Conservation (phyloP, 2,329 filamentous ascomycete genomes). For the Thermothelomyces thermophilus region DNA sequence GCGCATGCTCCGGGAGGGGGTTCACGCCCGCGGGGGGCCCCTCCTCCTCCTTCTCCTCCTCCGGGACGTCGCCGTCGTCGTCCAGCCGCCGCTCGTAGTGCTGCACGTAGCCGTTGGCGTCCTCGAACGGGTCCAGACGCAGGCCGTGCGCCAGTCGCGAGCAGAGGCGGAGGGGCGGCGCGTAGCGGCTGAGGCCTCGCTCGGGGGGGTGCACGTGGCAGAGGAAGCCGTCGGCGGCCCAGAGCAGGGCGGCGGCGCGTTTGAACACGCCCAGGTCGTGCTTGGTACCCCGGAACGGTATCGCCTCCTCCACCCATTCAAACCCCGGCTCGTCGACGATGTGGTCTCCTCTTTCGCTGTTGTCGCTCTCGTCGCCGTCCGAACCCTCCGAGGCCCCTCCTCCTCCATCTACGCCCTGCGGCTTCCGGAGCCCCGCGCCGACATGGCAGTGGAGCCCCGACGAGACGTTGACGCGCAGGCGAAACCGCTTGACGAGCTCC, state of each 20-base stretch:
- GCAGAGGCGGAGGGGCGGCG: conserved; percentile 24
- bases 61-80: neutral
- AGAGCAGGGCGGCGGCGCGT: conserved; percentile 17
- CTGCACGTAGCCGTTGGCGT: neutral
- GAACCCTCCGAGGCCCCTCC: too few species aligned
- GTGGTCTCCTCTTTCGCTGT: neutral
- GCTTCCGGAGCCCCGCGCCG: conserved; percentile 1
- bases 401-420: too few species aligned
- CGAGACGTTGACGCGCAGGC: conserved; percentile 4
- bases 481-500: conserved; percentile 3
- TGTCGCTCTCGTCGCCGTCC: too few species aligned
- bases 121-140: neutral
- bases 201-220: conserved; percentile 16
- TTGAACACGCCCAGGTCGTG: conserved; percentile 2
- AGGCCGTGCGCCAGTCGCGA: conserved; percentile 23
- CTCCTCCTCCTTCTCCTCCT: neutral
- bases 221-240: conserved; percentile 17
- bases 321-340: too few species aligned
- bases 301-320: too few species aligned
- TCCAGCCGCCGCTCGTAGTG: neutral
- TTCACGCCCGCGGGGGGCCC: too few species aligned
- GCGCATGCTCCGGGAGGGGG: neutral
- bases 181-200: conserved; percentile 17
- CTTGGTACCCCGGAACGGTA: too few species aligned
- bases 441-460: conserved; percentile 17